Evolutionary conservation across 257 asterid genomes (phyloP).

Genomic region (Catharanthus roseus): DNA sequence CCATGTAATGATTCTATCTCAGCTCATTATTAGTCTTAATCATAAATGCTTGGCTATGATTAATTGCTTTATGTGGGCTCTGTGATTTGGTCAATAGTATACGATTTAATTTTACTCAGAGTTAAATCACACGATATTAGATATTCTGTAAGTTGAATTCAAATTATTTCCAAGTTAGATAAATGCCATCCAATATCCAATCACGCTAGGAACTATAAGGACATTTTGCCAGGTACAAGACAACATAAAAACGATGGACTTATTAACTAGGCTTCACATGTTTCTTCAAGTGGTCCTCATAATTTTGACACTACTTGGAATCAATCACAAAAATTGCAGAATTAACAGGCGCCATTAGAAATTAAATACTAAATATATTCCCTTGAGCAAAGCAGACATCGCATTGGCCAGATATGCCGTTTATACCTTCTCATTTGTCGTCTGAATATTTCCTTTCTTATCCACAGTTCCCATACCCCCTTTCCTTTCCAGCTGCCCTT

Average conservation of each 20-base stretch:
- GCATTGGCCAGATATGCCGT: slow-evolving; percentile 7
- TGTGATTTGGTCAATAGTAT: too few species aligned
- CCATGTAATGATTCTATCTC: neutral
- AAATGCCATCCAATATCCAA: too few species aligned
- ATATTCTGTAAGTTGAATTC: too few species aligned
- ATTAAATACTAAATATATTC: neutral
- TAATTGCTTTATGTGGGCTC: neutral
- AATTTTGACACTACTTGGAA: neutral
- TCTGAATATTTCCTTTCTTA: slow-evolving; percentile 26
- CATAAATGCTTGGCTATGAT: neutral
- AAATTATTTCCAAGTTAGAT: too few species aligned
- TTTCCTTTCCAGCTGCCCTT: slow-evolving; percentile 6
- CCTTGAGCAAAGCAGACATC: slow-evolving; percentile 8
- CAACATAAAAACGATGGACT: neutral
- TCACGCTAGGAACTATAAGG: neutral
- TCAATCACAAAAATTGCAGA: neutral
- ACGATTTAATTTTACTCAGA: too few species aligned
- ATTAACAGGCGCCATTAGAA: slow-evolving; percentile 2
- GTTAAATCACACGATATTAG: too few species aligned
- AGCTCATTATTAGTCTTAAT: neutral
- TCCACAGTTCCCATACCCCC: slow-evolving; percentile 20
- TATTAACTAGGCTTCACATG: slow-evolving; percentile 18
- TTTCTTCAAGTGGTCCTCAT: slow-evolving; percentile 7
- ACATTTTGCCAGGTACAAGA: neutral
- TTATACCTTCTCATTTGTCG: slow-evolving; percentile 19